phyloP scores from a whole-genome alignment of 805 yeast species.

The Maudiozyma turicensis region DNA sequence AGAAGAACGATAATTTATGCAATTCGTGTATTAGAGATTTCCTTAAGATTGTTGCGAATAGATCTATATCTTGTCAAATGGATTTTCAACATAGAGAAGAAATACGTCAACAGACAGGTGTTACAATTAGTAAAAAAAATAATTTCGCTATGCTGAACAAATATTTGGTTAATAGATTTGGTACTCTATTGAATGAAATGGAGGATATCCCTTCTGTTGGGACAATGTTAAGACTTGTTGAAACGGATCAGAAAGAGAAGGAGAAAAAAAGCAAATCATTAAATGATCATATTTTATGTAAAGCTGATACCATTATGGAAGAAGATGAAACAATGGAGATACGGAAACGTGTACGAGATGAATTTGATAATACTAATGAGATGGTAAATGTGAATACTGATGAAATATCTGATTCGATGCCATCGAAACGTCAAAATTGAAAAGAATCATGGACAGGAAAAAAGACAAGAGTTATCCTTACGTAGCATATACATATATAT shows the following conservation, averaged over 20 bases:
- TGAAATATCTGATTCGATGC: background rate
- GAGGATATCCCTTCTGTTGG: conserved; percentile 22
- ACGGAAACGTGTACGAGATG: conserved; percentile 2
- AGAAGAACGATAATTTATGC: conserved; percentile 48
- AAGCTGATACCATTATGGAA: background rate
- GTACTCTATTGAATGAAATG: conserved; percentile 25
- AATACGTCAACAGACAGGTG: background rate
- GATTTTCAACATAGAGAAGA: background rate
- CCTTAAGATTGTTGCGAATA: conserved; percentile 36
- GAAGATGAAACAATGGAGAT: background rate
- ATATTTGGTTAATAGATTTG: conserved; percentile 26
- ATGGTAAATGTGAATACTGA: background rate
- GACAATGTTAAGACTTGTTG: conserved; percentile 9
- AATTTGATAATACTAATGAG: background rate
- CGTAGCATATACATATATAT: too few species aligned
- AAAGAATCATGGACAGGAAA: background rate
- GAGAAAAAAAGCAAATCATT: background rate
- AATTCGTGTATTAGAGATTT: conserved; percentile 72
- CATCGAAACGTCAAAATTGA: background rate
- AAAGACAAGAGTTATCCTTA: too few species aligned
- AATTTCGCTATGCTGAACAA: conserved; percentile 23
- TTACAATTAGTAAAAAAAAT: conserved; percentile 9
- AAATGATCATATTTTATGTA: background rate
- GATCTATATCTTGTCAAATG: conserved; percentile 5
- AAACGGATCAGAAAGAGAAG: background rate